Evolutionary conservation across 768 basidiomycete genomes (phyloP), one percentile per base, ranked within the genome.

Genomic region (Boletus huronensis): DNA sequence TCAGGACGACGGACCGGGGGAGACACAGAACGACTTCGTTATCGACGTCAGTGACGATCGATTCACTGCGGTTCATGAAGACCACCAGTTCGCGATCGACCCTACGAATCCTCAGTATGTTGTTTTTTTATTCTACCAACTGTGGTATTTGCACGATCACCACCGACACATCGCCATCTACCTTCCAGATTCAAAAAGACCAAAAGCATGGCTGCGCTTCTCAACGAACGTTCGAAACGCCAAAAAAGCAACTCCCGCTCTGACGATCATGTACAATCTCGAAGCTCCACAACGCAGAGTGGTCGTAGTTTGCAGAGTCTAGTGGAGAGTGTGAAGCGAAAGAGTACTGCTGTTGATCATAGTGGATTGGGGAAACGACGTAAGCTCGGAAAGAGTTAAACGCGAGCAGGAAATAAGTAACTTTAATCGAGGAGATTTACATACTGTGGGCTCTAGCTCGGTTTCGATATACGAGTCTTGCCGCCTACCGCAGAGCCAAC

Each of bases 61-160:
- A 16, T 98, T 98, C 79, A 83, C 83, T 66, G 86, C 81, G 21
- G 66, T 98, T 41, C 89, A 93, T 63, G 92, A 97, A 61, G 88
- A 98, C 64, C 85, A 91, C 63, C 82, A 86, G 31, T 98, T 91
- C 60, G 95, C 96, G 0, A 94, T 99, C 60, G 97, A 99, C 70
- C 96, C 97, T 19, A 90, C 83, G 50, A 90, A 98, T 73, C 93
- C 96, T 68, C 90, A 86, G 96, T 97, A 66, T 59, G 93, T 79
- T 17, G 0, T 23, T 29, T 54, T 35, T 25, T 53, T 36, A n/a
- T 32, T 2, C 29, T 43, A 21, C 19, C 4, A 2, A 10, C 13
- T 40, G 19, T 11, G 9, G 9, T 14, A 23, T 32, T 29, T 44
- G 34, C 21, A 14, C 10, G n/a, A 17, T 34, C 6, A 62, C 23